Conservation (phyloP, 306 rosid genomes). For the Arachis hypogaea region DNA sequence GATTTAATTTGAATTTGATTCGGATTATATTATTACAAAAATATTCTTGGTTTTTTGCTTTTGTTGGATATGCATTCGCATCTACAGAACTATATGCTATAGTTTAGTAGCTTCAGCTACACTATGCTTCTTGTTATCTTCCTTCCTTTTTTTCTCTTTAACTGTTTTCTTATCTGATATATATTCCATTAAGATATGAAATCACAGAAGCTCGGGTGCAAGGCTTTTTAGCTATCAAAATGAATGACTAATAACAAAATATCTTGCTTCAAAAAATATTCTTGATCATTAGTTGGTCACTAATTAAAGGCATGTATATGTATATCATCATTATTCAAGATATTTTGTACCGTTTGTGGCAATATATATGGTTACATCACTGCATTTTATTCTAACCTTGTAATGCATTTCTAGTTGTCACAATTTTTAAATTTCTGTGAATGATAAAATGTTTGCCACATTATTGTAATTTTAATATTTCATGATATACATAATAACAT, state of each 20-base stretch:
- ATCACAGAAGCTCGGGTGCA: neutral
- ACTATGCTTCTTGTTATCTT: neutral
- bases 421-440: too few species aligned
- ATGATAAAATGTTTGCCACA: too few species aligned
- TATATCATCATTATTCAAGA: too few species aligned
- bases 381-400: too few species aligned
- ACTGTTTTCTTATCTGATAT: neutral
- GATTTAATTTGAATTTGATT: too few species aligned
- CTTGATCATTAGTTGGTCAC: neutral
- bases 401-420: too few species aligned
- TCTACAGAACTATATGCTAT: neutral
- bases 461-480: too few species aligned
- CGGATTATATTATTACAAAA: too few species aligned
- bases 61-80: slow-evolving; percentile 14
- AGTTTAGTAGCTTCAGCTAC: neutral
- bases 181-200: neutral
- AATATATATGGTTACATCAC: too few species aligned
- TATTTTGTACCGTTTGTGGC: too few species aligned
- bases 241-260: neutral
- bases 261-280: neutral
- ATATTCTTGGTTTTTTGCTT: neutral
- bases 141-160: neutral
- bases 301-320: neutral
- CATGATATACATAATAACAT: too few species aligned
- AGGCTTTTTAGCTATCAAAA: neutral